Evolutionary conservation across 352 stramenopile species (phyloP), one percentile per base, ranked within the genome.

Genomic region (Phytophthora sansomeana): DNA sequence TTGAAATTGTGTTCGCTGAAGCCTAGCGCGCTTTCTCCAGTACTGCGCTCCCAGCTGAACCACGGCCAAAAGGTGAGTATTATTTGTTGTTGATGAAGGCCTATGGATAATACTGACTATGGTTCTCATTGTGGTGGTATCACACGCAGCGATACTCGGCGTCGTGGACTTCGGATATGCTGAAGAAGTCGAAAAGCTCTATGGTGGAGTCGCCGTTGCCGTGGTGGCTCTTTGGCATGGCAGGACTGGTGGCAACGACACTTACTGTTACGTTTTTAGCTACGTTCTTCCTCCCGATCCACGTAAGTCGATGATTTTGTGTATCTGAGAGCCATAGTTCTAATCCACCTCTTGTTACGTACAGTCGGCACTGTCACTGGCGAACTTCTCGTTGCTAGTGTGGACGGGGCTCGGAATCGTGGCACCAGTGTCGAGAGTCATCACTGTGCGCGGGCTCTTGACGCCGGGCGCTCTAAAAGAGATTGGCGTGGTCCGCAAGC

Each of bases 141-240:
- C 21, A 24, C 21, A 24, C 21, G 28, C 28, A 75, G 71, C 71
- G 71, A 14, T 68, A 48, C 43, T 75, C 67, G 8, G 63, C 60
- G 28, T 77, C 71, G 1, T 73, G 66, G 71, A 74, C 61, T 41
- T 61, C 61, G 26, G 39, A 68, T 4, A 53, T 78, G 44, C 6
- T 81, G 9, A 46, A 61, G 16, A 78, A 77, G 42, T 49, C 65
- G n/a, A 75, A 72, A n/a, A 62, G 28, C 13, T 80, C 73, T 5
- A 77, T 89, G 67, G 50, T 60, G 33, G 63, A 64, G 19, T 77
- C 78, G 14, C 82, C 89, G 5, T 61, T 97, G 9, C 85, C 79
- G 9, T 97, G 90, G 82, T 99, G 97, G 97, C 79, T 99, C 6
- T 91, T 98, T 50, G 90, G 90, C 13, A 97, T 89, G 7, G 94